Conservation (phyloP, 257 asterid genomes). For the Rubia yunnanensis region DNA sequence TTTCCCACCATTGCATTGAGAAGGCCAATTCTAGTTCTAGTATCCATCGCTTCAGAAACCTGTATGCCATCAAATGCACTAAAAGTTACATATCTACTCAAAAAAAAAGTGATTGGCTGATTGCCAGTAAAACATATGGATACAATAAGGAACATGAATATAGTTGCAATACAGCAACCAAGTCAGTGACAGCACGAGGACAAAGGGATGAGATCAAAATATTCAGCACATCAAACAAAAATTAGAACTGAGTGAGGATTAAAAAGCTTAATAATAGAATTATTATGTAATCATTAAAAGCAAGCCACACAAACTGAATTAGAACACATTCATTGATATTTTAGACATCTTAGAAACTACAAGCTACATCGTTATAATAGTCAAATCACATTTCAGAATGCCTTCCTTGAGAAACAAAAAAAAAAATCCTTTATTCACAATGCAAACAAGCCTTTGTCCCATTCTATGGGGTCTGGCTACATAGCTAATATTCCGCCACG, state of each 20-base stretch:
- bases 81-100: not conserved
- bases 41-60: constrained; percentile 89
- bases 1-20: constrained; percentile 94
- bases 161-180: not conserved
- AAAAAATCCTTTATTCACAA: no score
- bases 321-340: no score
- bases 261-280: no score
- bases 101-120: not conserved
- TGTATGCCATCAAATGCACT: constrained; percentile 16
- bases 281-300: not conserved
- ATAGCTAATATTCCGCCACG: not conserved
- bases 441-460: not conserved
- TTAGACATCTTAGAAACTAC: no score
- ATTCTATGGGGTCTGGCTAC: not conserved
- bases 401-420: not conserved
- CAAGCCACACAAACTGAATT: not conserved
- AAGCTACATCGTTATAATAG: not conserved
- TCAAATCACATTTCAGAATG: not conserved
- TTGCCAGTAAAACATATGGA: not conserved
- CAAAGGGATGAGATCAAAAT: not conserved
- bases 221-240: not conserved
- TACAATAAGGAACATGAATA: not conserved
- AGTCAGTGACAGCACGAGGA: not conserved
- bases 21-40: constrained; percentile 83
- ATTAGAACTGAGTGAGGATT: not conserved